These are phyloP conservation scores for Trichoderma semiorbis DNA, from an alignment of 2,329 filamentous ascomycete species.

Conservation along the genomic window DNA sequence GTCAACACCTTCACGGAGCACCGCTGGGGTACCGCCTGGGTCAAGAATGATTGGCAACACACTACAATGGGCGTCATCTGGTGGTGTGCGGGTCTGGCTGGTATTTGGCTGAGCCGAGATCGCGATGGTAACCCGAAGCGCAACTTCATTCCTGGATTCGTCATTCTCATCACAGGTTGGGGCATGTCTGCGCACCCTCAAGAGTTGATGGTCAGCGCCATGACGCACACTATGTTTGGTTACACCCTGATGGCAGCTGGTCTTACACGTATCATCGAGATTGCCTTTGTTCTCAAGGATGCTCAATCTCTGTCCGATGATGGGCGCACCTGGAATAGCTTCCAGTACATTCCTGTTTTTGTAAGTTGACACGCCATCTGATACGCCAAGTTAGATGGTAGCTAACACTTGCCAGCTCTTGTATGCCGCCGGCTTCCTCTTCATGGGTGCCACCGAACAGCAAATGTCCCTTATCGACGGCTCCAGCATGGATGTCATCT, in stretches of 20 bases:
- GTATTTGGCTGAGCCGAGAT: constrained; percentile 85
- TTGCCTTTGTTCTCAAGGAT: constrained; percentile 82
- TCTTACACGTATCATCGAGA: constrained; percentile 79
- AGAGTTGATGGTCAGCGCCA: constrained; percentile 75
- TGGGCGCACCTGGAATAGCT: constrained; percentile 63
- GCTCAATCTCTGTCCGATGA: constrained; percentile 61
- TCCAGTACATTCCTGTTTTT: constrained; percentile 53
- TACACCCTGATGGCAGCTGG: constrained; percentile 94
- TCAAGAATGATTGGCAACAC: constrained; percentile 91
- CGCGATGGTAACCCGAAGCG: constrained; percentile 81
- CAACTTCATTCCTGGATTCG: constrained; percentile 88
- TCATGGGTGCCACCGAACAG: constrained; percentile 96
- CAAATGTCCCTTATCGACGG: constrained; percentile 78
- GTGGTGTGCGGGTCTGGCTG: constrained; percentile 91
- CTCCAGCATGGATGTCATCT: constrained; percentile 79
- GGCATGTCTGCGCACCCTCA: constrained; percentile 93
- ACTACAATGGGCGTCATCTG: constrained; percentile 99
- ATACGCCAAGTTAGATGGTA: not conserved
- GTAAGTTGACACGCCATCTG: constrained; percentile 41
- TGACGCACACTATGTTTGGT: constrained; percentile 85
- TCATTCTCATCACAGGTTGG: constrained; percentile 90
- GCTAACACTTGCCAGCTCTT: constrained; percentile 59
- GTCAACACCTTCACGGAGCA: constrained; percentile 99
- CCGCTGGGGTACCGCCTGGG: constrained; percentile 86
- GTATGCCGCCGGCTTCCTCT: constrained; percentile 89